Base-by-base conservation (phyloP, 2,329 filamentous ascomycete species). In the Colletotrichum eleusines region DNA sequence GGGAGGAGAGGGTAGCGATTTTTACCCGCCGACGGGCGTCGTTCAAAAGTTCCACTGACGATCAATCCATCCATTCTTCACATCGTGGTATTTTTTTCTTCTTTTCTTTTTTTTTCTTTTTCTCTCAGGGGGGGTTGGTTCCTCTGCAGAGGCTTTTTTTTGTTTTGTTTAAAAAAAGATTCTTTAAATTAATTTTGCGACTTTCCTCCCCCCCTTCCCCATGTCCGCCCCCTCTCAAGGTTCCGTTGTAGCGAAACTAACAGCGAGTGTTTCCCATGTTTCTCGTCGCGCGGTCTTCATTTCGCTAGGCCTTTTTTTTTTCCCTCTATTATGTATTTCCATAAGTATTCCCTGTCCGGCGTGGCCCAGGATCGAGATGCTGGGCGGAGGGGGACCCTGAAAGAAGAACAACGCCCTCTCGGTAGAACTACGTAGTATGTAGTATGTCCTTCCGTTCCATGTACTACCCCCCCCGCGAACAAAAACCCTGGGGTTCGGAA, bases 181-280 rank as follows among this genome's bases (percentile, higher is more conserved):
- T 8, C 8, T 42, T 3, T 7, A 7, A 12, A 12, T 38, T 14
- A 38, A 12, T 14, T 40, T 40, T 40, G 16, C 35, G 5, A 9
- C 9, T 35, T 2, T 8, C 35, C 35, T 11, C 42, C 20, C 2
- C n/a, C 6, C 18, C 1, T 18, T 1, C 5, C 38, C 5, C 38
- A 40, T 16, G 38, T 40, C 18, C 31, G 7, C 7, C 31, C 3
- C 7, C 31, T 16, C 38, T 40, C 38, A 26, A 33, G 1, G 3
- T 3, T 31, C 46, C 5, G 18, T 63, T 53, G 23, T 20, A 63
- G 60, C 60, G 60, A 63, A 26, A 63, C 60, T 63, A 33, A 53
- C 48, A 54, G 60, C 48, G 60, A 63, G 48, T 5, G 23, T 53
- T n/a, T n/a, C 18, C n/a, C 31, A 12, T 26, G 26, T 38, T 11